Evolutionary conservation across 1,284 basidiomycete genomes (phyloP), one percentile per base, ranked within the genome.

Genomic region (Caloboletus inedulis): DNA sequence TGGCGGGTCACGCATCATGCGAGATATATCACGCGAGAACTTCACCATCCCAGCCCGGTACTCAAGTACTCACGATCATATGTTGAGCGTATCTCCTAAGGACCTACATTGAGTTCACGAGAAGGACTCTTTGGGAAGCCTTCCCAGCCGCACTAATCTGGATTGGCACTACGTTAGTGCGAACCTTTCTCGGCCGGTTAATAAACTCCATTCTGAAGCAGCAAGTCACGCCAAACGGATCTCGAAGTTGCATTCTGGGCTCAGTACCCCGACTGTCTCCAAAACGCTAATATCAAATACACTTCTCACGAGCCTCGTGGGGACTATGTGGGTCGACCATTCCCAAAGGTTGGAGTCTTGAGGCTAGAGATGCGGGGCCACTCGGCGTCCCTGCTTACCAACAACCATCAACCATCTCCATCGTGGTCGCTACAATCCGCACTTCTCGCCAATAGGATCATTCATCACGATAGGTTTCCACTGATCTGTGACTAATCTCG

Each of bases 61-160:
- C 27, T n/a, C n/a, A n/a, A n/a, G 5, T 55, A 43, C 58, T 54
- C 64, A 54, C 63, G 62, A 30, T 63, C 62, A 65, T 65, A 48
- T 43, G 27, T 43, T 33, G 49, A 46, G 23, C 34, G 34, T 62
- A 55, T 62, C 53, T 53, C 23, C 23, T n/a, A n/a, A n/a, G n/a
- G n/a, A n/a, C 49, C 27, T 61, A 40, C 44, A 33, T 51, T 29
- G 23, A 49, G 29, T 53, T 41, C 46, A 51, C 47, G 44, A 51
- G 23, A 23, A 39, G 23, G 23, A 23, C 23, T 40, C 0, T 19
- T 62, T 54, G 23, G 62, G 54, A 55, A 53, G 23, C n/a, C 48
- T 59, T 64, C 55, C 54, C 58, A 59, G 61, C 57, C 49, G 61
- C 55, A 64, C 56, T 55, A 54, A 51, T 66, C 47, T 54, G 52